phyloP scores from a whole-genome alignment of 2,329 filamentous ascomycete genomes.

The Cladosporium sp. region DNA sequence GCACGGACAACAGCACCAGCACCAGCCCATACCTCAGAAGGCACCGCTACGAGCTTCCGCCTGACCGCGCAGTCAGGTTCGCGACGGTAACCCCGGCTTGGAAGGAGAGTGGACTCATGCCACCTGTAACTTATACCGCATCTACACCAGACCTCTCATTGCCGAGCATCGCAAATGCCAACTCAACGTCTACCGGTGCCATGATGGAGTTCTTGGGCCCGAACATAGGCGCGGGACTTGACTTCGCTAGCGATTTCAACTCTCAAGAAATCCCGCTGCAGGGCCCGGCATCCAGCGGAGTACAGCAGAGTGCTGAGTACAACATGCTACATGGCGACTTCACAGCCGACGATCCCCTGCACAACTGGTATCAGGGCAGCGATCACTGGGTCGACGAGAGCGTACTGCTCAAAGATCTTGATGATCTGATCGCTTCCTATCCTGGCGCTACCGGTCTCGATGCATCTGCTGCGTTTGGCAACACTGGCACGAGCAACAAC shows the following conservation, averaged over 20 bases:
- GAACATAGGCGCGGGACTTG: constrained; percentile 19
- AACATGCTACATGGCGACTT: background rate
- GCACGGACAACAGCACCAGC: constrained; percentile 4
- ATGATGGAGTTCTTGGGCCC: constrained; percentile 30
- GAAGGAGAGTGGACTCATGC: constrained; percentile 29
- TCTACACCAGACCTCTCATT: constrained; percentile 8
- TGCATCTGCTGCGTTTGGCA: background rate
- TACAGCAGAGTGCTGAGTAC: background rate
- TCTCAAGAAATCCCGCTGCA: constrained; percentile 18
- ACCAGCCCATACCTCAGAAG: constrained; percentile 20
- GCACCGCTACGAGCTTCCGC: constrained; percentile 25
- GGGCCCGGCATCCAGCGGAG: background rate
- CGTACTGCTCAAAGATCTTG: constrained; percentile 19
- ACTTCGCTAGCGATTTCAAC: constrained; percentile 23
- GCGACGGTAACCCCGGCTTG: constrained; percentile 28
- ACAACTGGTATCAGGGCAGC: constrained; percentile 12
- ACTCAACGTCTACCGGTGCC: constrained; percentile 22
- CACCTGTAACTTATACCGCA: constrained; percentile 17
- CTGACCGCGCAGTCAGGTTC: constrained; percentile 25
- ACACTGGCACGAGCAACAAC: background rate
- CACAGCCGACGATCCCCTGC: background rate
- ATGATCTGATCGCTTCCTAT: constrained; percentile 23
- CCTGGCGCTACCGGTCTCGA: background rate
- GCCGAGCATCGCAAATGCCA: constrained; percentile 15
- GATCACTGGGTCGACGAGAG: constrained; percentile 11